phyloP scores from a whole-genome alignment of 2,329 filamentous ascomycete species.

The Bipolaris oryzae region DNA sequence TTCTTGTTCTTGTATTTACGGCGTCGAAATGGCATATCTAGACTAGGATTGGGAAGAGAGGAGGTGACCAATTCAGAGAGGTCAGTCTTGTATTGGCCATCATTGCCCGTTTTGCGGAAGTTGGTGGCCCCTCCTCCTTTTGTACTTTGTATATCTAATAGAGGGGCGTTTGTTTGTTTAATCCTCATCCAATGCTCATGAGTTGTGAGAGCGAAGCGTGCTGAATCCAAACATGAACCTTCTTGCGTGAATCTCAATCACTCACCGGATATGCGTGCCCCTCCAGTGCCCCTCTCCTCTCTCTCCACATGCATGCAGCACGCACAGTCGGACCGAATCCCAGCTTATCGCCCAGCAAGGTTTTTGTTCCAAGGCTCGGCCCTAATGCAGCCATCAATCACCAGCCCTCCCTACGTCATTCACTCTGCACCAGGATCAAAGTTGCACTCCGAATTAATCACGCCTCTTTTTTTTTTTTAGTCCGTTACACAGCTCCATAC shows the following conservation, averaged over 20 bases:
- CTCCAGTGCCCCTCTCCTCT: background rate
- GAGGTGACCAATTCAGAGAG: slow-evolving; percentile 10
- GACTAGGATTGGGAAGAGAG: background rate
- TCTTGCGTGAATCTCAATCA: background rate
- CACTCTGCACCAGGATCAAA: background rate
- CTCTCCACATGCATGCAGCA: background rate
- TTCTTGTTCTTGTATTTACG: slow-evolving; percentile 15
- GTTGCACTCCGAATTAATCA: too few relatives aligned
- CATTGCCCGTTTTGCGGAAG: slow-evolving; percentile 10
- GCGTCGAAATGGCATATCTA: slow-evolving; percentile 12
- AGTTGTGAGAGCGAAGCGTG: background rate
- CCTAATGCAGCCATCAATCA: background rate
- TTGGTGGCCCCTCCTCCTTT: slow-evolving; percentile 4
- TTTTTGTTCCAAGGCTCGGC: background rate
- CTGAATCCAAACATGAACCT: background rate
- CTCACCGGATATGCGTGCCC: background rate
- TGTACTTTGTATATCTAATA: slow-evolving; percentile 3
- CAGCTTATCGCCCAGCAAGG: background rate
- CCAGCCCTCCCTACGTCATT: background rate
- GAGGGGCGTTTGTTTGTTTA: background rate
- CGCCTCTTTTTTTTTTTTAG: too few relatives aligned
- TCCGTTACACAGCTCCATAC: too few relatives aligned
- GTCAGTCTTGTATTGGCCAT: slow-evolving; percentile 17
- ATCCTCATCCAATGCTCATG: background rate
- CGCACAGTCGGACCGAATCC: background rate